These are phyloP conservation scores for Eucalyptus shirleyi DNA, from an alignment of 345 rosid genomes.

Conservation along the genomic window DNA sequence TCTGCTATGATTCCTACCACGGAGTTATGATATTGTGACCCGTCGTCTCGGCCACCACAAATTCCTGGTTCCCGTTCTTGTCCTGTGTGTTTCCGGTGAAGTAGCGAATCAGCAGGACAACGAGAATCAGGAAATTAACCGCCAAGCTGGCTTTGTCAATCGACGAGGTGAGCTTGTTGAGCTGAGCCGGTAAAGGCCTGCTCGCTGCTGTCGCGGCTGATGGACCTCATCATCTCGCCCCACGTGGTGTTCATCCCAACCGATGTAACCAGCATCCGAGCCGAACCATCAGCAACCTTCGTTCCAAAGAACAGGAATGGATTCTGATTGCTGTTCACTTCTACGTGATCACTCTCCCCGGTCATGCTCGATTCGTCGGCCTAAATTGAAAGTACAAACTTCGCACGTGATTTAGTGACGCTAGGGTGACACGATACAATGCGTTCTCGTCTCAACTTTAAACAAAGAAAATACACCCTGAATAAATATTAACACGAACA, in stretches of 20 bases:
- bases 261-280: constrained; percentile 47
- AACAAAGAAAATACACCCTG: too few species aligned
- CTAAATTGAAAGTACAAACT: not conserved
- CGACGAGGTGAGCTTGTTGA: constrained; percentile 50
- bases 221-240: constrained; percentile 70
- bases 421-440: not conserved
- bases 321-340: constrained; percentile 18
- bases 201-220: constrained; percentile 24
- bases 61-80: constrained; percentile 29
- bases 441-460: not conserved
- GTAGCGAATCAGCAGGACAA: constrained; percentile 48
- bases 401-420: not conserved
- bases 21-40: constrained; percentile 33
- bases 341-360: constrained; percentile 39
- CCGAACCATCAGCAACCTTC: constrained; percentile 44
- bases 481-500: not conserved
- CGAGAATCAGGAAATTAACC: constrained; percentile 54
- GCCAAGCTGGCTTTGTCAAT: constrained; percentile 54
- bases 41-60: constrained; percentile 27
- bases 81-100: constrained; percentile 59
- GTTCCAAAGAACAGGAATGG: constrained; percentile 48
- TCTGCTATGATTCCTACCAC: constrained; percentile 55
- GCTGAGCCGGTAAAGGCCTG: constrained; percentile 47
- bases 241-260: constrained; percentile 65
- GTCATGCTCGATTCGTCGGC: constrained; percentile 57